A percentile compares a stretch with the other conserved stretches of the same genome.
Evolutionary conservation across 1,139 yeast genomes (phyloP).

Genomic region (Lodderomyces theae): DNA sequence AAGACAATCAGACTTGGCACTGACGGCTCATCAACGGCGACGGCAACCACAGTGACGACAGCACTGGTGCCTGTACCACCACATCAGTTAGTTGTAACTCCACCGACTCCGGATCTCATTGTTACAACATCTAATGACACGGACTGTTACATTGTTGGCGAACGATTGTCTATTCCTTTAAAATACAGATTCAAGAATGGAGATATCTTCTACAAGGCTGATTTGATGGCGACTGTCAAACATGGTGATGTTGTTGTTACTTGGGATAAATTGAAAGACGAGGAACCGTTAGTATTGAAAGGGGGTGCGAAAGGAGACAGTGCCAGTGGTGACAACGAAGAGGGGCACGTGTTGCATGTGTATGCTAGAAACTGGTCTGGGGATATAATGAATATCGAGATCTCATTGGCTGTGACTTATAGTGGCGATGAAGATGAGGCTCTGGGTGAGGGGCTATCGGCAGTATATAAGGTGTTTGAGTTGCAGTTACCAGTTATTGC

Average conservation of each 20-base stretch:
- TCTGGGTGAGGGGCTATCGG: constrained; percentile 8
- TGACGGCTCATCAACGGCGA: constrained; percentile 6
- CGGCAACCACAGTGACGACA: background rate
- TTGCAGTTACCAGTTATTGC: constrained; percentile 29
- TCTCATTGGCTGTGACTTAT: constrained; percentile 17
- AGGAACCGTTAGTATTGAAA: constrained; percentile 32
- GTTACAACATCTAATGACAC: constrained; percentile 11
- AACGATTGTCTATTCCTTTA: constrained; percentile 24
- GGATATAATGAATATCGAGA: background rate
- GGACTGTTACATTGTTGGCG: constrained; percentile 21
- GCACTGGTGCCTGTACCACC: constrained; percentile 2
- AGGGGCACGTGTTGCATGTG: constrained; percentile 15
- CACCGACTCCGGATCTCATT: constrained; percentile 22
- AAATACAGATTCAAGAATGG: constrained; percentile 15
- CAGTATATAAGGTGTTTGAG: constrained; percentile 27
- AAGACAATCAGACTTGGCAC: constrained; percentile 6
- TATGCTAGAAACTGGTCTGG: constrained; percentile 6
- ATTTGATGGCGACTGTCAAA: constrained; percentile 11
- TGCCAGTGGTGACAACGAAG: constrained; percentile 7
- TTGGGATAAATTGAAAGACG: constrained; percentile 44
- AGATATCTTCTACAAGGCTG: constrained; percentile 8
- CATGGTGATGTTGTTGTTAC: constrained; percentile 21
- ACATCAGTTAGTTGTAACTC: constrained; percentile 18
- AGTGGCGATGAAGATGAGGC: constrained; percentile 14
- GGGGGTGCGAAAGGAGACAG: constrained; percentile 3